Base-by-base conservation (phyloP, 257 asterid species). In the Ligustrum vulgare region DNA sequence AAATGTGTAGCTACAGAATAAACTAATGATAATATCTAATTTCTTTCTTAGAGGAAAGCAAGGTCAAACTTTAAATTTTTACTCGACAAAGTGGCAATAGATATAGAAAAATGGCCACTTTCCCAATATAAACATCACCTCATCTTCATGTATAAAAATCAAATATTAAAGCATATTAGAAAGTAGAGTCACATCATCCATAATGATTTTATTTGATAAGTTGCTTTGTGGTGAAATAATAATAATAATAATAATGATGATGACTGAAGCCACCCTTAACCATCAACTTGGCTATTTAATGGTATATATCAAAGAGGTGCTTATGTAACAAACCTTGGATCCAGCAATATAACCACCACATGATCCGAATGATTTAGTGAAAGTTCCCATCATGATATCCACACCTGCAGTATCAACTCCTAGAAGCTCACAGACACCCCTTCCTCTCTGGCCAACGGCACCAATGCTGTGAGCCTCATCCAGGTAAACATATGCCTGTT, bases 391-490 rank as follows among this genome's bases (percentile, higher is more conserved):
- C 99, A 95, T 84, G 82, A 95, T 81, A 81, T 95, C 98, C 77
- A 95, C 92, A 72, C 93, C 98, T 43, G 97, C 90, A 13, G 98
- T 95, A 77, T 93, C 98, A 78, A 95, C 99, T 23, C 98, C 98
- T 77, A 93, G 80, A 47, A 95, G 96, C 88, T 95, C 99, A 78
- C 99, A 95, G 73, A 95, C 97, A 71, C 99, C 99, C 82, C 96
- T 91, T 79, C 99, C 99, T 23, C 92, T 77, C 88, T 93, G 93
- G 33, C 99, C 99, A 80, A 95, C 84, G 72, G 99, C 99, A 56
- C 99, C 99, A 79, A 95, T 93, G 90, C 99, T 95, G 85, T 95
- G 98, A 69, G 99, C 99, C 92, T 95, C 99, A 78, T 95, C 99
- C 83, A 95, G 87, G 84, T 95, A 95, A 74, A 91, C 75, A 77